These are phyloP conservation scores for Hammondia hammondi DNA, from an alignment of 169 alveolate genomes.

Conservation along the genomic window DNA sequence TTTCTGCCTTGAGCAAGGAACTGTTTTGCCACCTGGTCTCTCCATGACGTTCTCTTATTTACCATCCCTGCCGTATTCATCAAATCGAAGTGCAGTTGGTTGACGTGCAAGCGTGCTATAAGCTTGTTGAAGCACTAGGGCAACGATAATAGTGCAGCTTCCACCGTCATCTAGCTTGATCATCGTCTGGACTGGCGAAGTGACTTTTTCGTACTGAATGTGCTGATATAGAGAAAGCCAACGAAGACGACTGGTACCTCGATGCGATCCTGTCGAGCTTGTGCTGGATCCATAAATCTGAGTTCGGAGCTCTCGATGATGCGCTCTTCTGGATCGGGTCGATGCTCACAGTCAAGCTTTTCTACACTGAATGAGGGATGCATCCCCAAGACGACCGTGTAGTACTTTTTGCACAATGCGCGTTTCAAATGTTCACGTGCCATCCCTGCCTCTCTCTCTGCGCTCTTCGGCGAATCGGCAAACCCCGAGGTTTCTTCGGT, in stretches of 20 bases:
- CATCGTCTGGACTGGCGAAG: too few relatives aligned
- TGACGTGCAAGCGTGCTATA: too few relatives aligned
- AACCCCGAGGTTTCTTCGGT: not conserved
- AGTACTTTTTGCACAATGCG: not conserved
- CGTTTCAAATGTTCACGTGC: slow-evolving; percentile 15
- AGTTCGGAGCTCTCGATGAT: not conserved
- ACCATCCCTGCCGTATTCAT: too few relatives aligned
- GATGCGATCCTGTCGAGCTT: slow-evolving; percentile 27
- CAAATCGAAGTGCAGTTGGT: too few relatives aligned
- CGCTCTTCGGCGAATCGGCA: not conserved
- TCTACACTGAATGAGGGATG: slow-evolving; percentile 26
- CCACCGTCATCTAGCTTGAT: too few relatives aligned
- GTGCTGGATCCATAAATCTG: not conserved
- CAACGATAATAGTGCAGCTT: too few relatives aligned
- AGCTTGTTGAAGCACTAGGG: too few relatives aligned
- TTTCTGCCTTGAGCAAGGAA: too few relatives aligned
- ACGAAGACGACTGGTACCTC: not conserved
- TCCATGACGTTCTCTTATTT: too few relatives aligned
- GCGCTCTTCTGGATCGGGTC: slow-evolving; percentile 3
- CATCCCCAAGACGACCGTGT: slow-evolving; percentile 21
- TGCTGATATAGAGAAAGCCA: too few relatives aligned
- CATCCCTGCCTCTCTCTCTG: not conserved
- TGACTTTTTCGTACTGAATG: too few relatives aligned
- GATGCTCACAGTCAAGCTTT: slow-evolving; percentile 29
- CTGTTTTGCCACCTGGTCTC: too few relatives aligned